phyloP scores from a whole-genome alignment of 805 yeast species.

The Nakazawaea ernobii region DNA sequence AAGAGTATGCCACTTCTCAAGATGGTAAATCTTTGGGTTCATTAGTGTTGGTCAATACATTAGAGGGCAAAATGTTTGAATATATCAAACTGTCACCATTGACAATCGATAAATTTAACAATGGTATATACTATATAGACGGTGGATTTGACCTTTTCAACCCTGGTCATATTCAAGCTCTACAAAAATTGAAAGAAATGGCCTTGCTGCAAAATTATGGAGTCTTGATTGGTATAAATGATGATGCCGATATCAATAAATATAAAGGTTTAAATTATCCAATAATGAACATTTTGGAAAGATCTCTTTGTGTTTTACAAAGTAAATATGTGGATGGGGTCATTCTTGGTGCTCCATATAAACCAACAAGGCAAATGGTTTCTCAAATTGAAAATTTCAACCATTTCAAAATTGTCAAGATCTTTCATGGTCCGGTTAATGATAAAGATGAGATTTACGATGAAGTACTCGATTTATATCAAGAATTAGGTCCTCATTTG shows the following conservation, averaged over 20 bases:
- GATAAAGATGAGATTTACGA: conserved; percentile 24
- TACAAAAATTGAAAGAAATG: conserved; percentile 39
- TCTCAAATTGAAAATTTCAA: conserved; percentile 27
- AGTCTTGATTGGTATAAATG: conserved; percentile 65
- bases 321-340: conserved; percentile 80
- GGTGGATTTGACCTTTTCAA: conserved; percentile 92
- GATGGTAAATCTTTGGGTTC: conserved; percentile 57
- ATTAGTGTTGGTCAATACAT: conserved; percentile 44
- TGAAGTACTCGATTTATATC: conserved; percentile 25
- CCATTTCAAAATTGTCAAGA: conserved; percentile 27
- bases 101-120: conserved; percentile 14
- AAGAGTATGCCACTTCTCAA: conserved; percentile 53
- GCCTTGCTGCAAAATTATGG: conserved; percentile 33
- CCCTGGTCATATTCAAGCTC: conserved; percentile 83
- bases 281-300: conserved; percentile 82
- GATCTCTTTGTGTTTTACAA: conserved; percentile 83
- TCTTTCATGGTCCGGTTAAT: conserved; percentile 57
- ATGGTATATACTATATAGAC: conserved; percentile 47
- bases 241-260: conserved; percentile 49
- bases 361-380: conserved; percentile 37
- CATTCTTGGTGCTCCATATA: conserved; percentile 62
- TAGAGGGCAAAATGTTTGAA: conserved; percentile 22
- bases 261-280: conserved; percentile 65
- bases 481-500: conserved; percentile 44
- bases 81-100: conserved; percentile 30